Conservation (phyloP, 768 basidiomycete species). For the Strobilomyces dryophilus region DNA sequence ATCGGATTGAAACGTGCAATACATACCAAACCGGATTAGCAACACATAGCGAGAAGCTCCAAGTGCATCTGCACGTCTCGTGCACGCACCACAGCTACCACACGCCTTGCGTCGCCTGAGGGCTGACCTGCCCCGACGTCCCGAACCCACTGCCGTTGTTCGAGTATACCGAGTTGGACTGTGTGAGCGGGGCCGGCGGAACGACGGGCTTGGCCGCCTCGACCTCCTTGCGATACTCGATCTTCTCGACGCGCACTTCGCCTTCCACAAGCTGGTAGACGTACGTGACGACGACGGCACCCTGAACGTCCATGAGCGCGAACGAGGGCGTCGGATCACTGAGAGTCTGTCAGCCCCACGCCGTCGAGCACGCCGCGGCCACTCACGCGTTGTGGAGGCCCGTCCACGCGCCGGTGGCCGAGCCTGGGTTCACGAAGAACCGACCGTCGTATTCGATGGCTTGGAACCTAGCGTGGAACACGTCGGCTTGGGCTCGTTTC, state of each 20-base stretch:
- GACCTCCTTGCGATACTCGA: conserved; percentile 72
- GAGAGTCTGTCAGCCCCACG: neutral
- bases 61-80: neutral
- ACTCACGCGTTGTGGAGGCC: conserved; percentile 35
- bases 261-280: conserved; percentile 94
- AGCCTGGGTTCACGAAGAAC: conserved; percentile 96
- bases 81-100: conserved; percentile 15
- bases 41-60: neutral
- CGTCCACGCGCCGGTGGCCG: conserved; percentile 93
- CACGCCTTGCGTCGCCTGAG: conserved; percentile 24
- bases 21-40: conserved; percentile 1
- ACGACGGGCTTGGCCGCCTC: conserved; percentile 34
- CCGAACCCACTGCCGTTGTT: conserved; percentile 21
- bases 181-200: conserved; percentile 17
- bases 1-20: neutral
- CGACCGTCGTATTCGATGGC: conserved; percentile 86
- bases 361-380: neutral
- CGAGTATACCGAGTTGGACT: conserved; percentile 32
- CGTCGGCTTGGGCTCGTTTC: neutral
- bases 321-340: conserved; percentile 92
- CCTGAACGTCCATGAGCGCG: conserved; percentile 97
- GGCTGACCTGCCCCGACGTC: conserved; percentile 23
- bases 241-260: conserved; percentile 90
- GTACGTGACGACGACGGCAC: conserved; percentile 93
- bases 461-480: conserved; percentile 64